phyloP scores from a whole-genome alignment of 1,284 basidiomycete species.

The Puccinia coronata region DNA sequence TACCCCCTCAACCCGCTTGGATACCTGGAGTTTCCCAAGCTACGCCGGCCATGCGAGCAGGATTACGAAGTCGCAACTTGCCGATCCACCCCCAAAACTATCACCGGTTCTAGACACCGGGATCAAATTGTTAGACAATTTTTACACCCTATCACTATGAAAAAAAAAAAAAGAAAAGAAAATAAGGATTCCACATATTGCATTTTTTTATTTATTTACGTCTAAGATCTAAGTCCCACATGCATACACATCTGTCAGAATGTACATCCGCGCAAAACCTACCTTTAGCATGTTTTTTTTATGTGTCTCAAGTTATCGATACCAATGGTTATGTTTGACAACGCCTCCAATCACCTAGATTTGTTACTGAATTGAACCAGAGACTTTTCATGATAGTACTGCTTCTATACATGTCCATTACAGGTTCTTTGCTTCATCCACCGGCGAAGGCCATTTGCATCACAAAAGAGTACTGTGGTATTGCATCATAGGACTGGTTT shows the following conservation, averaged over 20 bases:
- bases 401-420: not conserved
- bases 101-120: not conserved
- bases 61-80: not conserved
- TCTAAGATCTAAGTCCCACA: conserved; percentile 16
- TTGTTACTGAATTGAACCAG: not conserved
- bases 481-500: too few species aligned
- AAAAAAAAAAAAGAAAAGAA: not conserved
- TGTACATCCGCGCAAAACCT: conserved; percentile 12
- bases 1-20: conserved; percentile 3
- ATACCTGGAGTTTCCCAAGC: conserved; percentile 34
- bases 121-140: conserved; percentile 23
- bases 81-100: not conserved
- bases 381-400: not conserved
- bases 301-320: conserved; percentile 13
- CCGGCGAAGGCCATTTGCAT: too few species aligned
- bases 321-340: not conserved
- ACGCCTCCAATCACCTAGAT: not conserved
- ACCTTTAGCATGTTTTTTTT: conserved; percentile 1
- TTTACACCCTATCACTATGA: conserved; percentile 23
- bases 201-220: not conserved
- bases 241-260: conserved; percentile 32
- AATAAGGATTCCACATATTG: not conserved
- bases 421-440: too few species aligned
- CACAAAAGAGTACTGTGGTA: too few species aligned
- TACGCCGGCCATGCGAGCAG: not conserved